Conservation (phyloP, 2,329 filamentous ascomycete species). For the Ceratocystis smalleyi region DNA sequence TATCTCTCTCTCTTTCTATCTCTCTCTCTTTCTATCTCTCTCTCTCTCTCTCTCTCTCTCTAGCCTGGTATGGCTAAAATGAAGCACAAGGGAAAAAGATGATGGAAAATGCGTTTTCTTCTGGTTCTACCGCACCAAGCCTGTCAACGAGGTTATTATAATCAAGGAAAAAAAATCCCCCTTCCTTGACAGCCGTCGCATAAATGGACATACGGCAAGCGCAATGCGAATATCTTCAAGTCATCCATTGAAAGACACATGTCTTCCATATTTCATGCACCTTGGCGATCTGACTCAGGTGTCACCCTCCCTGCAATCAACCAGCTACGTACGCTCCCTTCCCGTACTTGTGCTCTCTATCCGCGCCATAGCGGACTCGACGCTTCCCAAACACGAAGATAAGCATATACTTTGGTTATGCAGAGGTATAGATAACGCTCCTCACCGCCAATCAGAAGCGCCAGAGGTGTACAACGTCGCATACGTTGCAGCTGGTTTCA, state of each 20-base stretch:
- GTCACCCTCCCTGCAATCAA: not conserved
- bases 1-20: not conserved
- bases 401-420: not conserved
- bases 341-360: not conserved
- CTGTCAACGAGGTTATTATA: not conserved
- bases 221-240: not conserved
- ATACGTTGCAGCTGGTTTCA: constrained; percentile 1
- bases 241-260: not conserved
- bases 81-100: not conserved
- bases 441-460: not conserved
- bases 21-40: not conserved
- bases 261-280: not conserved
- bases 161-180: not conserved
- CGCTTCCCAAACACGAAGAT: not conserved
- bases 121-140: not conserved
- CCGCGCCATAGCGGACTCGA: not conserved
- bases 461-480: not conserved
- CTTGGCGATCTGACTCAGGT: not conserved
- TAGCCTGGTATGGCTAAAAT: no score
- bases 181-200: no score
- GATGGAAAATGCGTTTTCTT: not conserved
- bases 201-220: not conserved
- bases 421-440: not conserved
- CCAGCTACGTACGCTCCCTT: not conserved
- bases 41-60: not conserved